These are phyloP conservation scores for Nakazawaea siamensis DNA, from an alignment of 805 yeast genomes.

Conservation along the genomic window DNA sequence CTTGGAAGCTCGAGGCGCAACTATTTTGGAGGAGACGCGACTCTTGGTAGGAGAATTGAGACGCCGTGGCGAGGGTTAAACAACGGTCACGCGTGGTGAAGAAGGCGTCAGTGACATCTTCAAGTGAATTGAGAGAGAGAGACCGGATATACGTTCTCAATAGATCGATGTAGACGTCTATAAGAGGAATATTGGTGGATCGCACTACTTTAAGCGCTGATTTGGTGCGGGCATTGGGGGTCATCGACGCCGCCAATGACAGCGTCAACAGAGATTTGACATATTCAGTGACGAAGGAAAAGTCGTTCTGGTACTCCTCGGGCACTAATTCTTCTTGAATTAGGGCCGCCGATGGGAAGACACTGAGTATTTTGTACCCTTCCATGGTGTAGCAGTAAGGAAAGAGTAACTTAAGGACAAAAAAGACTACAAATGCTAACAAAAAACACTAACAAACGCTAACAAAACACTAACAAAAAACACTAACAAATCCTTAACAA, in stretches of 20 bases:
- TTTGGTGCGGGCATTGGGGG: slow-evolving; percentile 5
- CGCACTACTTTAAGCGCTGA: slow-evolving; percentile 4
- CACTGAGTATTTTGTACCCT: neutral
- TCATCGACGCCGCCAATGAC: too few relatives aligned
- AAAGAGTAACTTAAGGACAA: neutral
- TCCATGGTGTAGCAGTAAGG: slow-evolving; percentile 1
- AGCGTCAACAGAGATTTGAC: neutral
- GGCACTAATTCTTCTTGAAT: slow-evolving; percentile 8
- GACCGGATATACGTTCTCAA: neutral
- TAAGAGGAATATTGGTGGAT: neutral
- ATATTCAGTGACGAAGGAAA: slow-evolving; percentile 3
- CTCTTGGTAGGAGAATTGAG: slow-evolving; percentile 10
- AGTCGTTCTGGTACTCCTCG: slow-evolving; percentile 8
- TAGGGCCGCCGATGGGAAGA: slow-evolving; percentile 3
- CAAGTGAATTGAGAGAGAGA: neutral
- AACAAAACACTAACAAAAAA: too few relatives aligned
- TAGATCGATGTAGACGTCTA: slow-evolving; percentile 3
- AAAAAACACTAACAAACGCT: too few relatives aligned
- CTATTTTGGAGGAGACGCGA: slow-evolving; percentile 14
- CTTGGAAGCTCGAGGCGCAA: slow-evolving; percentile 17
- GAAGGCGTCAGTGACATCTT: neutral
- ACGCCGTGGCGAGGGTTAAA: slow-evolving; percentile 1
- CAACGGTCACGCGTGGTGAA: slow-evolving; percentile 1
- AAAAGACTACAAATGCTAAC: slow-evolving; percentile 1
- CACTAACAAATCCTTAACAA: too few relatives aligned